These are phyloP conservation scores for Athelia sp. DNA, from an alignment of 1,284 basidiomycete species.

Conservation along the genomic window DNA sequence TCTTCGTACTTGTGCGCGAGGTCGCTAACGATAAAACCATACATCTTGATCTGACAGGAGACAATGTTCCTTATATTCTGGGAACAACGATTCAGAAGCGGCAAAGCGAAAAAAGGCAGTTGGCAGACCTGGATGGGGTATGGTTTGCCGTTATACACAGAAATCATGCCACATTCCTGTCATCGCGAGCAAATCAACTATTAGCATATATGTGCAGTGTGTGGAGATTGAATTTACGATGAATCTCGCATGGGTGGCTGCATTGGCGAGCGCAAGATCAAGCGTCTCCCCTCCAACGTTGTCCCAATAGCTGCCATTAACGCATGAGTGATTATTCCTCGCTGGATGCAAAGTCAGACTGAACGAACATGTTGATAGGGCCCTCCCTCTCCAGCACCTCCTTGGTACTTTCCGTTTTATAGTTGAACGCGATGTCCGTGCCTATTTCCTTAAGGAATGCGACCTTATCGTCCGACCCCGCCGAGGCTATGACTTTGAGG, in stretches of 20 bases:
- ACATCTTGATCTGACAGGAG: conserved; percentile 44
- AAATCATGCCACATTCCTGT: conserved; percentile 31
- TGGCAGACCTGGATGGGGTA: conserved; percentile 16
- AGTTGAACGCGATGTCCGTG: conserved; percentile 58
- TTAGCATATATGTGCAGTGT: background rate
- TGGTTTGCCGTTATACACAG: conserved; percentile 20
- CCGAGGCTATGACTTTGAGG: conserved; percentile 59
- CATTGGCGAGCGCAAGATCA: conserved; percentile 33
- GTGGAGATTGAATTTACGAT: conserved; percentile 45
- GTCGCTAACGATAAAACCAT: conserved; percentile 55
- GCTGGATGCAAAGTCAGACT: background rate
- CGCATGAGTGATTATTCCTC: background rate
- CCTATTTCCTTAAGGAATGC: conserved; percentile 48
- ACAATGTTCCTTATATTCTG: conserved; percentile 33
- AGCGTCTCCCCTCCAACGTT: conserved; percentile 46
- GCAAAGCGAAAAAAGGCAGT: background rate
- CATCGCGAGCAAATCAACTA: background rate
- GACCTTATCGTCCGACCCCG: conserved; percentile 58
- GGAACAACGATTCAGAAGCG: too few species aligned
- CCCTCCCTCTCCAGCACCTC: conserved; percentile 45
- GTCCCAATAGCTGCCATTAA: conserved; percentile 29
- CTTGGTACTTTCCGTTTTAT: conserved; percentile 43
- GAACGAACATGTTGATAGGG: conserved; percentile 35
- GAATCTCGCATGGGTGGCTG: conserved; percentile 47
- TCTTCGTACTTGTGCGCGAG: conserved; percentile 31